A percentile compares a stretch with the other conserved stretches of the same genome.
Evolutionary conservation across 768 basidiomycete genomes (phyloP).

Genomic region (Termitomyces sp.): DNA sequence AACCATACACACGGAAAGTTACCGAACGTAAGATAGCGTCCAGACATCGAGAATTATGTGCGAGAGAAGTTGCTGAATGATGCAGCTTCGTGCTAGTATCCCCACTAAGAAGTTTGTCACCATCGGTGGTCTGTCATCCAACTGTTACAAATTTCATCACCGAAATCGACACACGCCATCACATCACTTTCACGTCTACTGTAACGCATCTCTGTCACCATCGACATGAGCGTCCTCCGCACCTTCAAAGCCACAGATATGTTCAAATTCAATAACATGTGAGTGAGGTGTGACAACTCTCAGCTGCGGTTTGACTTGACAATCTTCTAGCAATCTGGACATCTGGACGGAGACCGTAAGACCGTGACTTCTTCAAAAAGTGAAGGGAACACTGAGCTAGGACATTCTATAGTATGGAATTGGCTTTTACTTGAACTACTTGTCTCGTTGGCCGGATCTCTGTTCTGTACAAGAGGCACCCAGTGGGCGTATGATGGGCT

Average conservation of each 20-base stretch:
- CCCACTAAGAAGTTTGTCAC: neutral
- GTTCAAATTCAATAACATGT: constrained; percentile 93
- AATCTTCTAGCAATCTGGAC: constrained; percentile 72
- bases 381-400: neutral
- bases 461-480: constrained; percentile 82
- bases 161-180: neutral
- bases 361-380: constrained; percentile 3
- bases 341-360: constrained; percentile 96
- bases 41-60: neutral
- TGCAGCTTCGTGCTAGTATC: neutral
- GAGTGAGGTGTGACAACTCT: constrained; percentile 27
- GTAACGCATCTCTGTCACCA: neutral
- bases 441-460: constrained; percentile 88
- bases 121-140: no score
- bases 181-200: neutral
- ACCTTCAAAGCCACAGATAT: constrained; percentile 87
- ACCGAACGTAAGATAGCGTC: neutral
- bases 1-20: neutral
- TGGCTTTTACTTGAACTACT: constrained; percentile 86
- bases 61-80: neutral
- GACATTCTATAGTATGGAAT: constrained; percentile 63
- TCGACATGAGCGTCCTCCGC: constrained; percentile 75
- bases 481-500: constrained; percentile 83
- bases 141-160: neutral
- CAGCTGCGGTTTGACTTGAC: neutral